These are phyloP conservation scores for Fragilariopsis cylindrus DNA, from an alignment of 108 stramenopile species.

Conservation along the genomic window DNA sequence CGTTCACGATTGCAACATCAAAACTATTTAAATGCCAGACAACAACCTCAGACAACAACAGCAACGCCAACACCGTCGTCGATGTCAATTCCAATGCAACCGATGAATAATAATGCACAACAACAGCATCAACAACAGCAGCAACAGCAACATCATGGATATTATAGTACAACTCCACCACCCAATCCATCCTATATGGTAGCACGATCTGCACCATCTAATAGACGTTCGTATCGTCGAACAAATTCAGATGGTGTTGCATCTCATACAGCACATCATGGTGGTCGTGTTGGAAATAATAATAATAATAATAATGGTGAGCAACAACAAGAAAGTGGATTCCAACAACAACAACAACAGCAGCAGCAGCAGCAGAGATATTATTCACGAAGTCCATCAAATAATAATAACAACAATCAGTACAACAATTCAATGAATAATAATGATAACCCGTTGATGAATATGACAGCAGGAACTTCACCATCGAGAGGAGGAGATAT, in stretches of 20 bases:
- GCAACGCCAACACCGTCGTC: conserved; percentile 7
- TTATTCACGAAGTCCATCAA: neutral
- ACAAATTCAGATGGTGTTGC: conserved; percentile 24
- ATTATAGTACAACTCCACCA: neutral
- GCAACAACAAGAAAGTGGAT: neutral
- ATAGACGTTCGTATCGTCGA: conserved; percentile 20
- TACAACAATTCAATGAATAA: too few relatives aligned
- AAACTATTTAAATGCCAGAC: neutral
- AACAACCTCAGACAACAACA: neutral
- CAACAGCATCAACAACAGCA: neutral
- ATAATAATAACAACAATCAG: too few relatives aligned
- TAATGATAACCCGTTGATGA: too few relatives aligned
- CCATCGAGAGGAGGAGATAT: too few relatives aligned
- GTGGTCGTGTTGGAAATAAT: neutral
- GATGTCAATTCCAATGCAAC: neutral
- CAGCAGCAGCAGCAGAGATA: conserved; percentile 15
- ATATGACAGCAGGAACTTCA: too few relatives aligned
- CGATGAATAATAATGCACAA: neutral
- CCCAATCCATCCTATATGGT: conserved; percentile 2
- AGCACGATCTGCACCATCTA: conserved; percentile 26
- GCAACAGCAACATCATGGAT: conserved; percentile 7
- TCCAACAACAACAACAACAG: neutral
- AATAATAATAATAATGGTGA: too few relatives aligned
- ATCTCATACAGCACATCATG: conserved; percentile 3
- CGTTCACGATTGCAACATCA: neutral